Evolutionary conservation across 2,329 filamentous ascomycete genomes (phyloP), one percentile per base, ranked within the genome.

Genomic region (Trichoderma cornu-damae): DNA sequence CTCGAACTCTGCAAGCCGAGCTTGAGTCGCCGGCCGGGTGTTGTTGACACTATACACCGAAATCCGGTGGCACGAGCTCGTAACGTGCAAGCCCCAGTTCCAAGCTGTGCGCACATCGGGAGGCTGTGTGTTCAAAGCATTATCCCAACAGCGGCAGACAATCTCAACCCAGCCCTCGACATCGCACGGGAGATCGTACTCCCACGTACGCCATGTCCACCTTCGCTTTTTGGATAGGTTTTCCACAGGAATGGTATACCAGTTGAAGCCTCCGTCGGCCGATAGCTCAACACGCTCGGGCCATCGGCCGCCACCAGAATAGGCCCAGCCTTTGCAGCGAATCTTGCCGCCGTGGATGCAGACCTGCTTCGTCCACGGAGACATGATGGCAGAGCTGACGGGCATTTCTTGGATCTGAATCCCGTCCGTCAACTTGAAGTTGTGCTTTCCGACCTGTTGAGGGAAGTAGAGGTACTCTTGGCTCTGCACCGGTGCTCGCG

Each of bases 201-300:
- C 14, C 51, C 51, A 55, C 4, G 51, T 55, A n/a, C 51, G 51
- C 51, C 51, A 55, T 3, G 51, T 55, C 51, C 51, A 55, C n/a
- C 3, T 47, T n/a, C 51, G n/a, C 32, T 55, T 55, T 42, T 55
- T 55, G 32, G 51, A 55, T 6, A 55, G 22, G 4, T 55, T 55
- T 6, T 55, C 42, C 3, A 47, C 12, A 3, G 51, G 51, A 3
- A 55, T 22, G 3, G 51, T 55, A n/a, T 55, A 55, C 51, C 51
- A 55, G 6, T 47, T 55, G 22, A 55, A 55, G 7, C 51, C 51
- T 1, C 51, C 51, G 18, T 55, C 51, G 8, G 40, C 7, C 1
- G 51, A 55, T 7, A 55, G 34, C 12, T 55, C 51, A n/a, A 55
- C 51, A 20, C 51, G 51, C 24, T 55, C 51, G 20, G 51, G 51